Evolutionary conservation across 768 basidiomycete genomes (phyloP).

Genomic region (Lyophyllum semitale): DNA sequence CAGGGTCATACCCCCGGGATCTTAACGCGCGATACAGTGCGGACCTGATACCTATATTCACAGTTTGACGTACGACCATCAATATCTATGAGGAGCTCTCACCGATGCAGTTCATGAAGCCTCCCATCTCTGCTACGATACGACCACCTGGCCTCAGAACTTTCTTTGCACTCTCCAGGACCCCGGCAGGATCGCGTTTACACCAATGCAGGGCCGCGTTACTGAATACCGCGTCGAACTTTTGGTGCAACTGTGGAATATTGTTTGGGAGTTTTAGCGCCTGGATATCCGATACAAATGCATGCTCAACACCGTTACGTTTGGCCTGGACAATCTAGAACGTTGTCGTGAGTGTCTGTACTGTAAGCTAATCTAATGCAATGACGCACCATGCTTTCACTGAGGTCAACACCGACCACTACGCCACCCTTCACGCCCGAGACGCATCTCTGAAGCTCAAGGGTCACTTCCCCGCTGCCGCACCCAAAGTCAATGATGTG

Average conservation of each 20-base stretch:
- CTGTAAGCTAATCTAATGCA: neutral
- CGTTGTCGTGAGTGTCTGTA: neutral
- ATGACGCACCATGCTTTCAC: constrained; percentile 66
- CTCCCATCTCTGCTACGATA: constrained; percentile 78
- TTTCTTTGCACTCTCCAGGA: constrained; percentile 58
- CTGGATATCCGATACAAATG: constrained; percentile 59
- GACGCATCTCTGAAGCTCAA: constrained; percentile 56
- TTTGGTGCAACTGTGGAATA: constrained; percentile 28
- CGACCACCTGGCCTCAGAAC: constrained; percentile 71
- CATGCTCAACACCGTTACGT: constrained; percentile 44
- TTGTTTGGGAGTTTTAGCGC: constrained; percentile 39
- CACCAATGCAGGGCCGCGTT: constrained; percentile 88
- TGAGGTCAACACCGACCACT: constrained; percentile 72
- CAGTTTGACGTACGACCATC: neutral
- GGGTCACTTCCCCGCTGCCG: constrained; percentile 79
- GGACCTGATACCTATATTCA: constrained; percentile 57
- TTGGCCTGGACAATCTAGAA: constrained; percentile 59
- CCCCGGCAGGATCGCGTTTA: constrained; percentile 68
- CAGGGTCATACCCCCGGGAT: constrained; percentile 58
- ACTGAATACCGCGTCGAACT: constrained; percentile 78
- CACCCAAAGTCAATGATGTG: constrained; percentile 79
- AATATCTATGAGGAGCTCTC: constrained; percentile 1
- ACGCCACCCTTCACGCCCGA: constrained; percentile 37
- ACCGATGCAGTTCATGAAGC: constrained; percentile 74
- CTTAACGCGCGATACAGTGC: constrained; percentile 56